A percentile compares a stretch with the other conserved stretches of the same genome.
These are phyloP conservation scores for Pichia terricola DNA, from an alignment of 1,139 yeast species.

Conservation along the genomic window DNA sequence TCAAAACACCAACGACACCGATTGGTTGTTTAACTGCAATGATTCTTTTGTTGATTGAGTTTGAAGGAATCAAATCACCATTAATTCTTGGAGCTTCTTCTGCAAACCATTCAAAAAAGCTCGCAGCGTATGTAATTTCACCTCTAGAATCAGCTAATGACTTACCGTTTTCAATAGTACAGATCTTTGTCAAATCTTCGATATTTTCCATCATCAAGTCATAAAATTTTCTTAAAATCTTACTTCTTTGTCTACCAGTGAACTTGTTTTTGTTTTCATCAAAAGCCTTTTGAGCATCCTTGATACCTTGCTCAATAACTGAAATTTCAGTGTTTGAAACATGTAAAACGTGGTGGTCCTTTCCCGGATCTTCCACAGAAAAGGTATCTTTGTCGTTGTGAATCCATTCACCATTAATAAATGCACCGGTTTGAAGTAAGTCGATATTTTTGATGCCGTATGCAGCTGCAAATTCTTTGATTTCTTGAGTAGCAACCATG, in stretches of 20 bases:
- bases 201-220: slow-evolving; percentile 55
- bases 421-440: slow-evolving; percentile 22
- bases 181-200: slow-evolving; percentile 66
- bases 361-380: slow-evolving; percentile 72
- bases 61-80: slow-evolving; percentile 67
- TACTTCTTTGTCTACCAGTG: slow-evolving; percentile 58
- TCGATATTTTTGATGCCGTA: slow-evolving; percentile 22
- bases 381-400: slow-evolving; percentile 34
- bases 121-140: slow-evolving; percentile 68
- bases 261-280: slow-evolving; percentile 42
- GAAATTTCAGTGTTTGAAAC: slow-evolving; percentile 53
- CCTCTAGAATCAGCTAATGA: slow-evolving; percentile 69
- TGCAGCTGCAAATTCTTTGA: slow-evolving; percentile 19
- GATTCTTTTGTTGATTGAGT: slow-evolving; percentile 48
- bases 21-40: slow-evolving; percentile 70
- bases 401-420: slow-evolving; percentile 22
- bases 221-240: slow-evolving; percentile 56
- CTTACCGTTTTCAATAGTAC: slow-evolving; percentile 83
- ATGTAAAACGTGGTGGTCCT: slow-evolving; percentile 46
- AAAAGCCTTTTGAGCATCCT: slow-evolving; percentile 55
- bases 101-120: slow-evolving; percentile 84
- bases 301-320: slow-evolving; percentile 53
- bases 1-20: slow-evolving; percentile 85
- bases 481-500: slow-evolving; percentile 21
- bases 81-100: slow-evolving; percentile 78